Percentiles rank a stretch among this genome's conserved stretches.
Evolutionary conservation across 371 early-diverging fungal species (phyloP).

Genomic region (Lichtheimia ornata): DNA sequence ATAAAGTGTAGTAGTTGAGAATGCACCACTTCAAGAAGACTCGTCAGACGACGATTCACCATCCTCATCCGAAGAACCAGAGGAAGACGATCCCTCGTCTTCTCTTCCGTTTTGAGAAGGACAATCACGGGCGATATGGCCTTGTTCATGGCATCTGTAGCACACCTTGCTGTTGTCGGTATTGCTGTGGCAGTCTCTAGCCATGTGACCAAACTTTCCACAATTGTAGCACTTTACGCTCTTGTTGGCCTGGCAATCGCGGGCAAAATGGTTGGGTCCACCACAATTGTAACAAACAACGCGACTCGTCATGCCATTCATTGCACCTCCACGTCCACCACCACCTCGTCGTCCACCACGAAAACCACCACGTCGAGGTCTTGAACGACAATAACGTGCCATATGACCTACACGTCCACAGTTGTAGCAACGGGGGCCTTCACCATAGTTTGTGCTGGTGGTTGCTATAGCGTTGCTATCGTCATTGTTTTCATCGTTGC

Average conservation of each 20-base stretch:
- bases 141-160: conserved; percentile 36
- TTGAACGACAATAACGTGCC: conserved; percentile 55
- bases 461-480: not conserved
- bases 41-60: conserved; percentile 2
- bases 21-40: not conserved
- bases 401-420: conserved; percentile 64
- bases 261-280: conserved; percentile 63
- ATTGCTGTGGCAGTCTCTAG: conserved; percentile 47
- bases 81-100: too few relatives aligned
- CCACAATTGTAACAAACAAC: conserved; percentile 65
- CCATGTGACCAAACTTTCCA: conserved; percentile 59
- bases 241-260: conserved; percentile 62
- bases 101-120: conserved; percentile 2
- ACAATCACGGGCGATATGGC: conserved; percentile 44
- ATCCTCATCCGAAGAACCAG: too few relatives aligned
- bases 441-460: not conserved
- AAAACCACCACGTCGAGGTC: conserved; percentile 19
- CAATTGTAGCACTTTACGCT: conserved; percentile 64
- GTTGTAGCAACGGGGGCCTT: conserved; percentile 49
- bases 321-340: conserved; percentile 12
- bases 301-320: conserved; percentile 19
- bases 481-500: not conserved
- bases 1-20: not conserved
- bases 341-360: conserved; percentile 16
- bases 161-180: conserved; percentile 32